These are phyloP conservation scores for Skeletonema tropicum DNA, from an alignment of 108 stramenopile species.

Conservation along the genomic window DNA sequence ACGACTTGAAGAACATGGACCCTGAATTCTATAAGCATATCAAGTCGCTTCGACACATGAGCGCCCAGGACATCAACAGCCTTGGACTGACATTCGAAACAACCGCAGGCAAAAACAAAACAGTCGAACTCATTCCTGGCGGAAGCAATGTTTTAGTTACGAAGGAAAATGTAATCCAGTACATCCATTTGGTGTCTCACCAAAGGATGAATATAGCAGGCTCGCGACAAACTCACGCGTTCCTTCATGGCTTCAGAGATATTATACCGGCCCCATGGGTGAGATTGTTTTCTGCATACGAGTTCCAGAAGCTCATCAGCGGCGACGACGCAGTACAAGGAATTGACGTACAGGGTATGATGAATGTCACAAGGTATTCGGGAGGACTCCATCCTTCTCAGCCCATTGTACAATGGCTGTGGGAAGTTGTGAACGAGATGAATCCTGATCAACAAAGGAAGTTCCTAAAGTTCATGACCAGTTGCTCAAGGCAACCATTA, in stretches of 20 bases:
- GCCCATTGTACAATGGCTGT: conserved; percentile 88
- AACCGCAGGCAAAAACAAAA: conserved; percentile 10
- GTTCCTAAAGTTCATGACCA: conserved; percentile 95
- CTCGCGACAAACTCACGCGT: conserved; percentile 83
- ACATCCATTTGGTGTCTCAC: conserved; percentile 93
- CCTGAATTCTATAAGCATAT: conserved; percentile 89
- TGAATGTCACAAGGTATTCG: conserved; percentile 77
- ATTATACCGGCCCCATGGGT: conserved; percentile 95
- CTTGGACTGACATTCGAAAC: conserved; percentile 84
- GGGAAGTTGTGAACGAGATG: conserved; percentile 89
- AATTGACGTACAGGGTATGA: conserved; percentile 89
- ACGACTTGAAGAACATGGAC: conserved; percentile 96
- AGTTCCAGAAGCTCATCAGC: conserved; percentile 95
- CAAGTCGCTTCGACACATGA: conserved; percentile 72
- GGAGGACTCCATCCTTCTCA: conserved; percentile 96
- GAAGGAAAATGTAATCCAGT: conserved; percentile 89
- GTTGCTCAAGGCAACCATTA: conserved; percentile 94
- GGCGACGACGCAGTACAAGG: conserved; percentile 92
- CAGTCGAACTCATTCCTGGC: conserved; percentile 81
- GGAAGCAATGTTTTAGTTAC: conserved; percentile 85
- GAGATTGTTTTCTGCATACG: conserved; percentile 90
- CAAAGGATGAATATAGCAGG: conserved; percentile 90
- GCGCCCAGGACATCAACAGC: conserved; percentile 61
- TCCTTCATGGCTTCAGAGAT: conserved; percentile 95
- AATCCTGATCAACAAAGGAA: conserved; percentile 87